These are phyloP conservation scores for Nemania diffusa DNA, from an alignment of 2,329 filamentous ascomycete genomes.

Conservation along the genomic window DNA sequence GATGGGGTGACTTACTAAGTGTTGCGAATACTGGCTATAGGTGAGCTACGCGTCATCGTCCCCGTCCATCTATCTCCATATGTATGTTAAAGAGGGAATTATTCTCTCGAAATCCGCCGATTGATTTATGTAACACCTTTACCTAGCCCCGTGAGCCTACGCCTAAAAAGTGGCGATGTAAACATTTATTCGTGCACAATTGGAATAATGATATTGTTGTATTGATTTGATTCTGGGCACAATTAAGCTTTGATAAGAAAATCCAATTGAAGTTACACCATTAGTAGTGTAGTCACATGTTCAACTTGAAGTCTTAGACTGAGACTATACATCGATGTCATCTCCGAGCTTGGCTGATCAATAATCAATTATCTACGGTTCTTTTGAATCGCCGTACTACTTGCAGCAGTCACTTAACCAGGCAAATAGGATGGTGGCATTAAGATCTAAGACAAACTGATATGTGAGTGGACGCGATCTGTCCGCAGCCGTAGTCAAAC, in stretches of 20 bases:
- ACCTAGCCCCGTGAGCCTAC: too few species aligned
- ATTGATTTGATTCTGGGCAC: too few species aligned
- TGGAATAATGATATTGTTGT: not conserved
- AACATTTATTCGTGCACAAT: not conserved
- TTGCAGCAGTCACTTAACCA: not conserved
- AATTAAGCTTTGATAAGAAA: too few species aligned
- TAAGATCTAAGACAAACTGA: constrained; percentile 13
- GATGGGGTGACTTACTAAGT: too few species aligned
- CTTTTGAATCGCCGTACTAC: not conserved
- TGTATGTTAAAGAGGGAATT: not conserved
- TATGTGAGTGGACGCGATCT: constrained; percentile 8
- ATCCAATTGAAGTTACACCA: not conserved
- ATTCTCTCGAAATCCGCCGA: not conserved
- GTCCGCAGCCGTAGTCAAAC: constrained; percentile 19
- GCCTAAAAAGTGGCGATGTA: too few species aligned
- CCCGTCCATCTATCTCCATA: too few species aligned
- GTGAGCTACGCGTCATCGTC: too few species aligned
- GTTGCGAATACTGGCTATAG: too few species aligned
- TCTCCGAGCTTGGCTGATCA: not conserved
- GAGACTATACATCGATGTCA: not conserved
- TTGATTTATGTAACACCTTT: not conserved
- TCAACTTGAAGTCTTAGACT: not conserved
- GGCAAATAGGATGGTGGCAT: constrained; percentile 8
- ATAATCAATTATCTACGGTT: not conserved
- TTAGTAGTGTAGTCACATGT: not conserved